A percentile compares a stretch with the other conserved stretches of the same genome.
phyloP scores from a whole-genome alignment of 176 grass and related monocot genomes.

The Thalia dealbata region DNA sequence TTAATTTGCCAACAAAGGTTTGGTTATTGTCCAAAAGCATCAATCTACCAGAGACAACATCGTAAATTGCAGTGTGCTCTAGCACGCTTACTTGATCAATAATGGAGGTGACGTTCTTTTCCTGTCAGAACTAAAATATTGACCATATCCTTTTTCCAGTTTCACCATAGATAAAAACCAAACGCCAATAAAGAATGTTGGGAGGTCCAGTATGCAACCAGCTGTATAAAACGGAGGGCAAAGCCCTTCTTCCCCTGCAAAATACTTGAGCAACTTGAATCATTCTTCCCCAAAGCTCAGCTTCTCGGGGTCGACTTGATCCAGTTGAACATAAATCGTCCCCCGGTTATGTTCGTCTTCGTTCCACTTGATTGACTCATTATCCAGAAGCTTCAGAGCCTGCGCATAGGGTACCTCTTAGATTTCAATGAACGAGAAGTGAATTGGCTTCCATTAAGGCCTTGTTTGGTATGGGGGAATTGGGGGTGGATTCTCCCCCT shows the following conservation, averaged over 20 bases:
- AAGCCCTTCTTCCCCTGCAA: background rate
- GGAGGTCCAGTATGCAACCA: too few relatives aligned
- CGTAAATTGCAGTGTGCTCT: too few relatives aligned
- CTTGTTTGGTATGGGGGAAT: too few relatives aligned
- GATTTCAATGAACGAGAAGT: background rate
- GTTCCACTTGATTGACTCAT: constrained; percentile 52
- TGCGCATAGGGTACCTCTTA: constrained; percentile 21
- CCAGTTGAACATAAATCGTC: constrained; percentile 48
- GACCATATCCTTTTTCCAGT: too few relatives aligned
- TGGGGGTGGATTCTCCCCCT: too few relatives aligned
- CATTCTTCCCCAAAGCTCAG: constrained; percentile 27
- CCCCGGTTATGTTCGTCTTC: constrained; percentile 41
- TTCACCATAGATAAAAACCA: background rate
- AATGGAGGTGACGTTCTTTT: too few relatives aligned
- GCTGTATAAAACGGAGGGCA: background rate
- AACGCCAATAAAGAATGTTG: too few relatives aligned
- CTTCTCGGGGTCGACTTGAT: constrained; percentile 38
- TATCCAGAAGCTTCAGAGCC: constrained; percentile 67
- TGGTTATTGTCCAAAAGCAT: too few relatives aligned
- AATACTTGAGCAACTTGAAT: background rate
- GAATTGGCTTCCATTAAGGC: background rate
- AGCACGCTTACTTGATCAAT: too few relatives aligned
- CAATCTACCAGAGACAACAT: too few relatives aligned
- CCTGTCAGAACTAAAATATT: too few relatives aligned
- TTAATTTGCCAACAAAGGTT: too few relatives aligned